These are phyloP conservation scores for Diaporthe longicolla DNA, from an alignment of 2,329 filamentous ascomycete species.

Conservation along the genomic window DNA sequence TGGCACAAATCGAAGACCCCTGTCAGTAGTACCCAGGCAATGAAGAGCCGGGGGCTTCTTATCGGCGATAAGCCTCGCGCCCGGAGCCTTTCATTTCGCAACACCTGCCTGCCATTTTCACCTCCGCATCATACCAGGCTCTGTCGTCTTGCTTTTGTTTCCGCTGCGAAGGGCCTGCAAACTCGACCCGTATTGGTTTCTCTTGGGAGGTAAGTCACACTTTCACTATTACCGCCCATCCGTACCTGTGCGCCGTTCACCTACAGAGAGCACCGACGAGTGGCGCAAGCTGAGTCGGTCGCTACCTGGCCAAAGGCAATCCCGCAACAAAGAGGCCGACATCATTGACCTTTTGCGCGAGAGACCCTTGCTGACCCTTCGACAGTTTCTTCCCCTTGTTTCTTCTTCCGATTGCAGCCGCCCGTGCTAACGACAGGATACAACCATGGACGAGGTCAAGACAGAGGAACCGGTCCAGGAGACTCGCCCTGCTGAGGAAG, in stretches of 20 bases:
- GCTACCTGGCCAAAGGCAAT: conserved; percentile 10
- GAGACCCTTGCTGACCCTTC: conserved; percentile 27
- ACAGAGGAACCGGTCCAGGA: conserved; percentile 52
- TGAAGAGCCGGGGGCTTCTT: neutral
- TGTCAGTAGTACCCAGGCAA: neutral
- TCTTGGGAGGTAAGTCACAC: conserved; percentile 27
- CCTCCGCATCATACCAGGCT: conserved; percentile 11
- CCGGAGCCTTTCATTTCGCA: conserved; percentile 30
- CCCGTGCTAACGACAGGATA: conserved; percentile 35
- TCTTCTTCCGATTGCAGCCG: neutral
- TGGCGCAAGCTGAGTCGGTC: conserved; percentile 31
- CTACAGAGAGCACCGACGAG: neutral
- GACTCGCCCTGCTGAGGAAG: conserved; percentile 52
- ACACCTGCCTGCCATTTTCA: conserved; percentile 7
- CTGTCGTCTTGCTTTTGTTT: neutral
- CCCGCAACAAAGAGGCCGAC: conserved; percentile 15
- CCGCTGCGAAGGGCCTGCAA: conserved; percentile 17
- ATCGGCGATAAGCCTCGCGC: conserved; percentile 33
- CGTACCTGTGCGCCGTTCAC: conserved; percentile 1
- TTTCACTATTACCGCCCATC: neutral
- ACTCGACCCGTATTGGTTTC: conserved; percentile 17
- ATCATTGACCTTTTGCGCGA: neutral
- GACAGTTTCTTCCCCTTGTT: neutral
- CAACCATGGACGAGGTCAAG: conserved; percentile 50
- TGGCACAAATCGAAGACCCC: neutral